Base-by-base conservation (phyloP, 306 rosid species). In the Crataegus laevigata region DNA sequence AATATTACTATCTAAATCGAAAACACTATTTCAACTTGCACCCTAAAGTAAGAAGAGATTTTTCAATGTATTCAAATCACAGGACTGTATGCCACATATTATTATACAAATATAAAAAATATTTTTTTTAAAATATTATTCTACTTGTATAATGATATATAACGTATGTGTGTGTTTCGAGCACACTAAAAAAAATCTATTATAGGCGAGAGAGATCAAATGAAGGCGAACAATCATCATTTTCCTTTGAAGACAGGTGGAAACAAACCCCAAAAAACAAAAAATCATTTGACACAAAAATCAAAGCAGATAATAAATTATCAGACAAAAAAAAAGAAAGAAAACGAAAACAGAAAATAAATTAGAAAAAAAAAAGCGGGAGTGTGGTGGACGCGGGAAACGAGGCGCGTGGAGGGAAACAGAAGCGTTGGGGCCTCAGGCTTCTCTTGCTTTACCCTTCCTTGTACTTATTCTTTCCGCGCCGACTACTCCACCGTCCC, bases 401-500 rank as follows among this genome's bases (percentile, higher is more conserved):
- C 60, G 36, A 0, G 68, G 85, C 60, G 85, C 72, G 85, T 77
- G 81, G 59, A 18, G 54, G 10, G 42, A 75, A 52, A 80, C 54
- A 75, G n/a, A 29, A 34, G 45, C 71, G 22, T 32, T 43, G 11
- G 66, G 1, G 2, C 2, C 2, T 26, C 28, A 26, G 52, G 60
- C 50, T n/a, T 47, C 57, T 50, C 21, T 50, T 9, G 73, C 75
- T 79, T 64, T 69, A 14, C 45, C 38, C 36, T 5, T 59, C 50
- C 72, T 75, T 67, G 4, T 15, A 2, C 45, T 26, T 78, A 76
- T 85, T 83, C 89, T 78, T 81, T 76, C 62, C 81, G 75, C 75
- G 77, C 70, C 83, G 19, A 43, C 73, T 4, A 73, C 89, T 82
- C 82, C 75, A 84, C 81, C 86, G 82, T 64, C 83, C 85, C 57